Conservation (phyloP, 352 stramenopile genomes). For the Pythium sp. region DNA sequence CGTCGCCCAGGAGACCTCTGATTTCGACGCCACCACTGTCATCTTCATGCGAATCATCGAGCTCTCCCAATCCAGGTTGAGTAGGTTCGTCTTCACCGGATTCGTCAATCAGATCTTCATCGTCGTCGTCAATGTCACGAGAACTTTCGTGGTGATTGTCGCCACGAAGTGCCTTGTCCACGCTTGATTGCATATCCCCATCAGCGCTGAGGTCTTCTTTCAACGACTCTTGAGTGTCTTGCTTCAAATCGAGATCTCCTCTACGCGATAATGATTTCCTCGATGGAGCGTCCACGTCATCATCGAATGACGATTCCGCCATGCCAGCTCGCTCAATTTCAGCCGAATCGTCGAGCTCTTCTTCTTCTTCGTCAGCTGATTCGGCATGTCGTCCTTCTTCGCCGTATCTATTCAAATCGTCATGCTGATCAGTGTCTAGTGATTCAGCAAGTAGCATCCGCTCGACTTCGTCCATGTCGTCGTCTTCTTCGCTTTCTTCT, state of each 20-base stretch:
- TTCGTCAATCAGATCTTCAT: not conserved
- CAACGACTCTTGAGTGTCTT: not conserved
- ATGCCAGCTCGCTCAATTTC: not conserved
- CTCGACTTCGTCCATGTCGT: constrained; percentile 14
- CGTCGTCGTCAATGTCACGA: not conserved
- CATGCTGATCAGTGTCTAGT: not conserved
- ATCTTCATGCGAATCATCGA: constrained; percentile 3
- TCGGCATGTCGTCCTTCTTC: not conserved
- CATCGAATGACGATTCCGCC: not conserved
- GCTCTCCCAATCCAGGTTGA: not conserved
- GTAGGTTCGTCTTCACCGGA: not conserved
- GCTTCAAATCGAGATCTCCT: not conserved
- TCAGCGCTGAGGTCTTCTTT: not conserved
- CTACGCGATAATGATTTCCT: not conserved
- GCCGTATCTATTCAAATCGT: not conserved
- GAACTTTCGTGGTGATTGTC: not conserved
- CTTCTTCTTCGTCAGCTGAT: not conserved
- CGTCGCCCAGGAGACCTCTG: not conserved
- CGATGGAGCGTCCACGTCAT: not conserved
- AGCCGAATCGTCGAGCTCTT: not conserved
- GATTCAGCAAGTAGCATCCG: constrained; percentile 12
- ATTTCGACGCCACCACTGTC: not conserved
- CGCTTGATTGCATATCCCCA: not conserved
- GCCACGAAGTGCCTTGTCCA: not conserved
- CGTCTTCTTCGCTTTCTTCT: constrained; percentile 15